phyloP scores from a whole-genome alignment of 2,329 filamentous ascomycete genomes.

The Fusarium sp. region DNA sequence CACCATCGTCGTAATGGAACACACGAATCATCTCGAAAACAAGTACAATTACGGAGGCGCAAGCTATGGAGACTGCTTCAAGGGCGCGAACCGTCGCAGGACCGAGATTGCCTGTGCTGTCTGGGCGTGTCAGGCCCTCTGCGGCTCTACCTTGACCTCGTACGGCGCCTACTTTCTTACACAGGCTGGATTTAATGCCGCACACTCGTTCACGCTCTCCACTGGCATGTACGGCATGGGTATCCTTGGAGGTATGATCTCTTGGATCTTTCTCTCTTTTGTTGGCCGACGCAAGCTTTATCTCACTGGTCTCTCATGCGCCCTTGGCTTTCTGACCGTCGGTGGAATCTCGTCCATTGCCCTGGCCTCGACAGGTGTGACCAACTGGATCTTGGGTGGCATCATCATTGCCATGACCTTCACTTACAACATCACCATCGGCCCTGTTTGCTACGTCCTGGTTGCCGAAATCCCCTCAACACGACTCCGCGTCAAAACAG shows the following conservation, averaged over 20 bases:
- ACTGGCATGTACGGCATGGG: conserved; percentile 55
- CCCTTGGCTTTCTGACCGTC: conserved; percentile 50
- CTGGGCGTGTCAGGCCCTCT: conserved; percentile 45
- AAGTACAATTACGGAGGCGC: conserved; percentile 51
- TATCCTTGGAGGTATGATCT: conserved; percentile 55
- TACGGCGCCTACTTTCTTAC: conserved; percentile 56
- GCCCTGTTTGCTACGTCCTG: conserved; percentile 50
- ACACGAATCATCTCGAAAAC: conserved; percentile 58
- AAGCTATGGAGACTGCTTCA: conserved; percentile 36
- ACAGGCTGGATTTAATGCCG: conserved; percentile 54
- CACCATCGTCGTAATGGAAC: conserved; percentile 56
- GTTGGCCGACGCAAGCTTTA: conserved; percentile 57
- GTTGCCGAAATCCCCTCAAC: conserved; percentile 55
- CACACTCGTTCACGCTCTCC: conserved; percentile 54
- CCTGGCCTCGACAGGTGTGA: conserved; percentile 42
- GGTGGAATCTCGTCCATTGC: conserved; percentile 55
- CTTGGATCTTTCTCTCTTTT: conserved; percentile 54
- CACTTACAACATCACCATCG: conserved; percentile 48
- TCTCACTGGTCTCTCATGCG: conserved; percentile 50
- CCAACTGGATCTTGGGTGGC: conserved; percentile 52
- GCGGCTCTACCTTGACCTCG: conserved; percentile 36
- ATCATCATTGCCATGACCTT: conserved; percentile 58
- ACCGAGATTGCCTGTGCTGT: conserved; percentile 47
- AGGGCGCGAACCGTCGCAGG: conserved; percentile 43
- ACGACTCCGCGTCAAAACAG: conserved; percentile 55